phyloP scores from a whole-genome alignment of 2,329 filamentous ascomycete genomes.

The Botrytis medusae region DNA sequence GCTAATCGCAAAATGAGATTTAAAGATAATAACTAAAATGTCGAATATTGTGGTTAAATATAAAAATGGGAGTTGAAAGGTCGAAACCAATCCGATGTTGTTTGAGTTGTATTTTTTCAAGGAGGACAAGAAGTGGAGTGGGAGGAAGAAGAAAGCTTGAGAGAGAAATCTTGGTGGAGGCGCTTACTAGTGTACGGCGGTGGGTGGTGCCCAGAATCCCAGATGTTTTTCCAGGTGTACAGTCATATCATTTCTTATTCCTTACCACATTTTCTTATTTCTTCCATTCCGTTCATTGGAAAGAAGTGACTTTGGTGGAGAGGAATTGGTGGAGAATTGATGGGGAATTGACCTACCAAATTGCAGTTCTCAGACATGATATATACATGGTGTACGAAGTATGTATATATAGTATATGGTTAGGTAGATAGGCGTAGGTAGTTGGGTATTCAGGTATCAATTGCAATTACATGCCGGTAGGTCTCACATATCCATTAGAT shows the following conservation, averaged over 20 bases:
- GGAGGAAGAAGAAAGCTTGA: not conserved
- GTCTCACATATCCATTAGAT: not conserved
- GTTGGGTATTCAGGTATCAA: not conserved
- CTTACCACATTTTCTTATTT: not conserved
- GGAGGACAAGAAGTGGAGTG: conserved; percentile 9
- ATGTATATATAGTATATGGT: not conserved
- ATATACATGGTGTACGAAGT: not conserved
- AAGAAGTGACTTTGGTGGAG: not conserved
- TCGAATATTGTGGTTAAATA: not conserved
- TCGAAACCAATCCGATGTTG: conserved; percentile 19
- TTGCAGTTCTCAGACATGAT: not conserved
- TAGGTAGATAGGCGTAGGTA: not conserved
- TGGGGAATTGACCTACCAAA: not conserved
- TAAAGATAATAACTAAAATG: not conserved
- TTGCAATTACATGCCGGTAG: not conserved
- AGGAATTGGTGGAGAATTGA: not conserved
- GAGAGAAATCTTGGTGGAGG: conserved; percentile 9
- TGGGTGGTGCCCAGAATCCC: not conserved
- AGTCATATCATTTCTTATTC: not conserved
- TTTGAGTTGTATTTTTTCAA: conserved; percentile 6
- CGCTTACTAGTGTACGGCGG: not conserved
- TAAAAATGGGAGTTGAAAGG: conserved; percentile 10
- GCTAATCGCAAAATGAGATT: too few species aligned
- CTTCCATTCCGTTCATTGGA: not conserved
- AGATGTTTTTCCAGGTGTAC: not conserved